A percentile compares a stretch with the other conserved stretches of the same genome.
These are phyloP conservation scores for Talaromyces liani DNA, from an alignment of 495 filamentous ascomycete species.

Conservation along the genomic window DNA sequence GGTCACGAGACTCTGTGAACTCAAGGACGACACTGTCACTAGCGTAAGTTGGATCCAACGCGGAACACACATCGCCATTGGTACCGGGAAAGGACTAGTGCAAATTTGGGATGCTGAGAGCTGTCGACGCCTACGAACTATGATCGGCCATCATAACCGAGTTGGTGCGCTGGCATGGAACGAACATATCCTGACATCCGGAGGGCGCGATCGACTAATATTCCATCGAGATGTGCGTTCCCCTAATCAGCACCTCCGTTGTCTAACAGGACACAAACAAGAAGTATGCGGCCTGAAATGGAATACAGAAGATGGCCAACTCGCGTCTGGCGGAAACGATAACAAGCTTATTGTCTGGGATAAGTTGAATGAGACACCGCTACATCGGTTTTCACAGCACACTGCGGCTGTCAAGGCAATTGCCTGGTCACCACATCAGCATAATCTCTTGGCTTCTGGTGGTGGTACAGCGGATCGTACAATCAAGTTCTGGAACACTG, in stretches of 20 bases:
- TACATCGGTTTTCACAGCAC: conserved; percentile 89
- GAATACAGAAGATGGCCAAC: conserved; percentile 90
- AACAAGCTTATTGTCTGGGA: conserved; percentile 99
- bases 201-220: conserved; percentile 86
- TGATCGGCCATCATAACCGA: conserved; percentile 90
- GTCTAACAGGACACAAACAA: conserved; percentile 86
- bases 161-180: conserved; percentile 96
- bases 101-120: conserved; percentile 96
- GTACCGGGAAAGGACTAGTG: conserved; percentile 85
- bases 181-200: conserved; percentile 92
- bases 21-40: conserved; percentile 89
- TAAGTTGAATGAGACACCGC: conserved; percentile 74
- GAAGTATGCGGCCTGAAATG: conserved; percentile 97
- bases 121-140: conserved; percentile 76
- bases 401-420: conserved; percentile 96
- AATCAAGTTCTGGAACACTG: conserved; percentile 97
- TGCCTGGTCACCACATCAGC: conserved; percentile 97
- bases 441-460: conserved; percentile 86
- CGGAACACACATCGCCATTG: conserved; percentile 90
- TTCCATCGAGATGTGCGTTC: conserved; percentile 92
- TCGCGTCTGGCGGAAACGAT: conserved; percentile 96
- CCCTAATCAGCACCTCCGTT: conserved; percentile 82
- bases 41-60: conserved; percentile 96
- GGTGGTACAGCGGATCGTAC: conserved; percentile 91
- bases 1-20: conserved; percentile 87